phyloP scores from a whole-genome alignment of 176 grass and related monocot species.

The Aegilops speltoides region DNA sequence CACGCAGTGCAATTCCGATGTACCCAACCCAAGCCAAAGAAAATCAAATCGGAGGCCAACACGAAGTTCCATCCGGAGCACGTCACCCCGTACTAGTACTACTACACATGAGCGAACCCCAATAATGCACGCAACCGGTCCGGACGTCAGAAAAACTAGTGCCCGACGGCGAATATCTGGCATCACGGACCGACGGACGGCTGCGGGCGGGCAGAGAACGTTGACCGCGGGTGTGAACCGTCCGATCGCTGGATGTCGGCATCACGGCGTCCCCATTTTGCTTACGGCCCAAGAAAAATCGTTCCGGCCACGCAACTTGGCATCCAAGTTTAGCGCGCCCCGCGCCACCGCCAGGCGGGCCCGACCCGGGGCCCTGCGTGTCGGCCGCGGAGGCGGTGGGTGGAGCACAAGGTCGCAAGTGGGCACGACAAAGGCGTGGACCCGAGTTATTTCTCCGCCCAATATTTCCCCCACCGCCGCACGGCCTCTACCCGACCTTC shows the following conservation, averaged over 20 bases:
- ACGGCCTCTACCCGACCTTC: not conserved
- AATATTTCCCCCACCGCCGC: slow-evolving; percentile 42
- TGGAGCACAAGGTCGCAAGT: not conserved
- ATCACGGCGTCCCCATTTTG: slow-evolving; percentile 31
- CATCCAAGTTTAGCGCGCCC: slow-evolving; percentile 11
- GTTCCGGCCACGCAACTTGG: not conserved
- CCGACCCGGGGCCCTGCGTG: not conserved
- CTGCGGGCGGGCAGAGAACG: not conserved
- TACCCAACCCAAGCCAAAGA: not conserved
- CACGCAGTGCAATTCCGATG: not conserved
- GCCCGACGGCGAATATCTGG: not conserved
- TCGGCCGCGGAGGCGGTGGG: slow-evolving; percentile 25
- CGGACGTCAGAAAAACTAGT: not conserved
- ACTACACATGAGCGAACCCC: not conserved
- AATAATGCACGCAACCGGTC: slow-evolving; percentile 27
- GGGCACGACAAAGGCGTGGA: slow-evolving; percentile 47
- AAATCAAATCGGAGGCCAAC: not conserved
- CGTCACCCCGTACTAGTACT: slow-evolving; percentile 17
- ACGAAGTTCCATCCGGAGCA: slow-evolving; percentile 9
- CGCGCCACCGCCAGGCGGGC: not conserved
- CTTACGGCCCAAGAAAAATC: slow-evolving; percentile 46
- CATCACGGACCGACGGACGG: not conserved
- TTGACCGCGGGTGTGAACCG: slow-evolving; percentile 23
- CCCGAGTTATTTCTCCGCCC: slow-evolving; percentile 12
- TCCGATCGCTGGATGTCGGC: slow-evolving; percentile 15